These are phyloP conservation scores for Bolboschoenus planiculmis DNA, from an alignment of 176 grass and related monocot species.

Conservation along the genomic window DNA sequence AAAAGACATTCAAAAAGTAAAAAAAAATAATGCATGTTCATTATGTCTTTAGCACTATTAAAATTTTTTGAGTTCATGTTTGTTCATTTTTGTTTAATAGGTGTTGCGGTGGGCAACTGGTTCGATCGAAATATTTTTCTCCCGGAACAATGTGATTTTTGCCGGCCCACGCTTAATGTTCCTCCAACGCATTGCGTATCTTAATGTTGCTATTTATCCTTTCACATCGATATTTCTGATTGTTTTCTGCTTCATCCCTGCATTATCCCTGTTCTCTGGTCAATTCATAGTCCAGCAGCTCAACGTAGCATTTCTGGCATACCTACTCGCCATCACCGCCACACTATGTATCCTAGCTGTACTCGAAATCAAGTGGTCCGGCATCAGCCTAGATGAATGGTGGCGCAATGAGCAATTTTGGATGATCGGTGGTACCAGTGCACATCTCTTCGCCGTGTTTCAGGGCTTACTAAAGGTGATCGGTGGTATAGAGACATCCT, in stretches of 20 bases:
- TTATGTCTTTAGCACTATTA: neutral
- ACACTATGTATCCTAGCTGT: constrained; percentile 18
- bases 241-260: constrained; percentile 18
- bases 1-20: too few relatives aligned
- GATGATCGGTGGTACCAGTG: constrained; percentile 25
- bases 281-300: constrained; percentile 20
- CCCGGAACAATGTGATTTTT: constrained; percentile 19
- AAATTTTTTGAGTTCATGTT: neutral
- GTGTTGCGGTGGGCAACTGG: constrained; percentile 24
- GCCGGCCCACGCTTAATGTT: constrained; percentile 14
- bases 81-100: neutral
- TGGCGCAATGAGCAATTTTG: constrained; percentile 29
- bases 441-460: constrained; percentile 22
- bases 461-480: constrained; percentile 19
- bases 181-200: constrained; percentile 20
- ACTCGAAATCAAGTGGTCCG: constrained; percentile 19
- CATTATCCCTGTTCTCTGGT: constrained; percentile 14
- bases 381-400: constrained; percentile 27
- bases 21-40: neutral
- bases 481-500: constrained; percentile 18
- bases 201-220: constrained; percentile 25
- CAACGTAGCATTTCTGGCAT: constrained; percentile 18
- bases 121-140: constrained; percentile 27
- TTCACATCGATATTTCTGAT: constrained; percentile 18
- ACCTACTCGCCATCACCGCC: constrained; percentile 16